Base-by-base conservation (phyloP, 306 rosid genomes). In the Prunus kanzakura region DNA sequence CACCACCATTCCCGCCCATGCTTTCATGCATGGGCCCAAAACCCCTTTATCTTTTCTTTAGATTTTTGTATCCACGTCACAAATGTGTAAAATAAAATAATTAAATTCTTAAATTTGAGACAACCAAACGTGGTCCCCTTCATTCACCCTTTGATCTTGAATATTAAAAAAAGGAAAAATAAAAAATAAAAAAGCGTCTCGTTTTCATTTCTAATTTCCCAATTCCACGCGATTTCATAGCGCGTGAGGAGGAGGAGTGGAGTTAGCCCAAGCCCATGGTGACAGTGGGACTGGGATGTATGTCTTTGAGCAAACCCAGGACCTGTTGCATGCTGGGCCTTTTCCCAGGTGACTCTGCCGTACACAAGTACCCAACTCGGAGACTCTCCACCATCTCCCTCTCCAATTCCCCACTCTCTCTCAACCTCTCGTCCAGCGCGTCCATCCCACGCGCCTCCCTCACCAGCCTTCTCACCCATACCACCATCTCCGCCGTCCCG, bases 241-340 rank as follows among this genome's bases (percentile, higher is more conserved):
- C 50, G 66, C 18, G 50, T 19, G 29, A 6, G 16, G 3, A 1
- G 35, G 29, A 27, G 29, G 0, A 69, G 75, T 76, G 35, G 74
- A 68, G 64, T 86, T 74, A 82, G 43, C 38, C 73, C 73, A 72
- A 78, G 60, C 82, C 77, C 55, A 19, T 1, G 20, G 62, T 54
- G 84, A 15, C 27, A 19, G 75, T 23, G 35, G 43, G 60, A 32
- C 32, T 70, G 3, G 88, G 88, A 62, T 88, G 89, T 68, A 92
- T 83, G 74, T 96, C 96, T 75, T 92, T 91, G 55, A 96, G 93
- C 75, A 92, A 82, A 45, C 99, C 99, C 63, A 92, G 68, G 5
- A 92, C 98, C 23, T 96, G 99, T 14, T 88, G 93, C 98, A 92
- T 92, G 6, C 87, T 84, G 13, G 99, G 98, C 79, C 99, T 91